phyloP scores from a whole-genome alignment of 768 basidiomycete genomes.

The Russula vinacea region DNA sequence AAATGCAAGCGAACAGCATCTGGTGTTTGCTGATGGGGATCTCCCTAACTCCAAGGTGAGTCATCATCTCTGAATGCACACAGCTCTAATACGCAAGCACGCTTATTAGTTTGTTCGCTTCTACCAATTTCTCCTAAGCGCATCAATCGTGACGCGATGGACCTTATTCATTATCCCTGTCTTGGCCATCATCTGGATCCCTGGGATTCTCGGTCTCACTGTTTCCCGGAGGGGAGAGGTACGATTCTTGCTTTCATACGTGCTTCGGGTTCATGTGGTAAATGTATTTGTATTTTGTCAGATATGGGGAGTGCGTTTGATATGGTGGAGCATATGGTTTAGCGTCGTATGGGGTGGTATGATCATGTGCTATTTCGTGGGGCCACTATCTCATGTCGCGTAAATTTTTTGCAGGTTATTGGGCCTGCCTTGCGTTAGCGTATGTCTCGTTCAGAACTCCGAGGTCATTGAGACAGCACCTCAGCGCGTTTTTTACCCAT shows the following conservation, averaged over 20 bases:
- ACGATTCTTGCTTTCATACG: conserved; percentile 33
- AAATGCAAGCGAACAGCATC: conserved; percentile 49
- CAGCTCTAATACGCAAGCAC: conserved; percentile 1
- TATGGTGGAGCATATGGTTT: conserved; percentile 88
- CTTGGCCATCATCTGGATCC: conserved; percentile 64
- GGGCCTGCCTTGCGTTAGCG: conserved; percentile 67
- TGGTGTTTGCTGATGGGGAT: conserved; percentile 61
- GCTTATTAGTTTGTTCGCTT: conserved; percentile 50
- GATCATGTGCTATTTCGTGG: not conserved
- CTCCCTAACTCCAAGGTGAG: conserved; percentile 52
- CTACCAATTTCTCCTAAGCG: conserved; percentile 72
- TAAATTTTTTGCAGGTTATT: conserved; percentile 56
- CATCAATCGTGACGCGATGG: conserved; percentile 79
- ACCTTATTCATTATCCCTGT: conserved; percentile 74
- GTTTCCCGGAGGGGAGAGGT: conserved; percentile 50
- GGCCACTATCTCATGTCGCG: conserved; percentile 6
- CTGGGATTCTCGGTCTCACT: conserved; percentile 66
- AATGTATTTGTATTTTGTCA: conserved; percentile 29
- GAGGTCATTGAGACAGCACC: conserved; percentile 2
- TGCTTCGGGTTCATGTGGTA: conserved; percentile 1
- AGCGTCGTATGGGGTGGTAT: conserved; percentile 72
- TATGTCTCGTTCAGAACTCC: conserved; percentile 37
- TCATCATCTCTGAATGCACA: not conserved
- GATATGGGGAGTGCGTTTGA: conserved; percentile 57
- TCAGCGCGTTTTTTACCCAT: not conserved